Evolutionary conservation across 2,329 filamentous ascomycete species (phyloP).

Genomic region (Penicillium nordicum): DNA sequence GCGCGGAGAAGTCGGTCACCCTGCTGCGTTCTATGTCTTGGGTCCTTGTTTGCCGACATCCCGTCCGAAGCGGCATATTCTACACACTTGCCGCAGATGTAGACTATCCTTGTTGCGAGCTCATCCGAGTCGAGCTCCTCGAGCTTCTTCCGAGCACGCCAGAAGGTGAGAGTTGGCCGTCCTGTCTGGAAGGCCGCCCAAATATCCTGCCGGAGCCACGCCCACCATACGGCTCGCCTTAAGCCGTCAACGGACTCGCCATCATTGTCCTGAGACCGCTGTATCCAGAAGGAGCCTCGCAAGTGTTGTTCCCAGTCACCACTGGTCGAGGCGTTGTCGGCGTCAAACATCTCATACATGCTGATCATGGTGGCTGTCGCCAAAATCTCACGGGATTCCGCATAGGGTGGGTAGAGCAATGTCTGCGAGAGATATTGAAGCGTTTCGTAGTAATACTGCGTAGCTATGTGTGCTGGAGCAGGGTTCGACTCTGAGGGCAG

Average conservation of each 20-base stretch:
- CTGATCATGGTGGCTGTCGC: constrained; percentile 58
- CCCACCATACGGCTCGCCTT: constrained; percentile 60
- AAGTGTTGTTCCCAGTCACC: constrained; percentile 60
- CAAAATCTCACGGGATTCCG: constrained; percentile 51
- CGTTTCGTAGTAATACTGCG: constrained; percentile 59
- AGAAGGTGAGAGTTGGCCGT: constrained; percentile 55
- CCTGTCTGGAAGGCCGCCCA: constrained; percentile 61
- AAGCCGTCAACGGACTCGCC: constrained; percentile 54
- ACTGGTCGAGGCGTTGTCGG: constrained; percentile 34
- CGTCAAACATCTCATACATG: constrained; percentile 63
- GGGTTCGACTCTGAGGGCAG: background rate
- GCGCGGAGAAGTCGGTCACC: constrained; percentile 46
- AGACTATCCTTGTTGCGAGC: constrained; percentile 47
- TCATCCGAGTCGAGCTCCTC: constrained; percentile 50
- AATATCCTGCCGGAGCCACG: constrained; percentile 61
- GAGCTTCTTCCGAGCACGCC: constrained; percentile 51
- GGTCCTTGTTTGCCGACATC: constrained; percentile 38
- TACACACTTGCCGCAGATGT: constrained; percentile 54
- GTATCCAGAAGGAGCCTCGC: constrained; percentile 63
- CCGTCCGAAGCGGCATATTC: constrained; percentile 53
- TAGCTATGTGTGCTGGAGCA: constrained; percentile 10
- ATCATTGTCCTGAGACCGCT: constrained; percentile 58
- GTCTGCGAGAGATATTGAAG: constrained; percentile 59
- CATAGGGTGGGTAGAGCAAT: constrained; percentile 56
- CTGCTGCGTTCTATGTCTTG: constrained; percentile 42